Base-by-base conservation (phyloP, 352 stramenopile species). In the Pythium sp. region DNA sequence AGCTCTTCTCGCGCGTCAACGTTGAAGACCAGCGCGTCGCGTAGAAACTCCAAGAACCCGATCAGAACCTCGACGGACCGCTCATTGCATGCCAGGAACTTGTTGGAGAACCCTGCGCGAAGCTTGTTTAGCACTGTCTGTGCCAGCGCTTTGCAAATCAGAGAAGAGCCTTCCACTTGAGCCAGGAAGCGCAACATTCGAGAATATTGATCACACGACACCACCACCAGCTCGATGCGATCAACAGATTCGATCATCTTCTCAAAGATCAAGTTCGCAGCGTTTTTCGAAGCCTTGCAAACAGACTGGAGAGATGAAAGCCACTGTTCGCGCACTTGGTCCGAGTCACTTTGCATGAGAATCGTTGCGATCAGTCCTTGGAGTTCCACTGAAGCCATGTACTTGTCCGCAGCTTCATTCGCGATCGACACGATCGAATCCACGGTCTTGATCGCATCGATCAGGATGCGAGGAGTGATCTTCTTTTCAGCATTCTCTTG, bases 281-380 rank as follows among this genome's bases (percentile, higher is more conserved):
- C 76, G 12, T 63, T 73, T 8, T 74, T 68, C 14, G 79, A 87
- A 9, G 76, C 80, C 22, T 80, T 77, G 59, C 84, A 93, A 47
- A 95, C 78, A 0, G 83, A 88, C 74, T 92, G 80, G 24, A 96
- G 70, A 24, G 84, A 93, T n/a, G 80, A 85, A 3, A 93, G 67
- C 89, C 87, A 96, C 64, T 95, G 86, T n/a, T 90, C 84, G 7
- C 89, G 89, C 26, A 95, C 85, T 76, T 89, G 83, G 34, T 94
- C 83, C 30, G 83, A 90, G 14, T 81, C 70, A 51, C 79, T 89
- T 49, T 83, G 81, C 43, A 84, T 78, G 14, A 93, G 78, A 61
- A 93, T 81, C 47, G 78, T 73, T 11, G 78, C 76, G 63, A 92
- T 79, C 30, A 90, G 75, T 32, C 66, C 55, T 20, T 71, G 82